Evolutionary conservation across 108 stramenopile species (phyloP).

Genomic region (Cyclotella cryptica): DNA sequence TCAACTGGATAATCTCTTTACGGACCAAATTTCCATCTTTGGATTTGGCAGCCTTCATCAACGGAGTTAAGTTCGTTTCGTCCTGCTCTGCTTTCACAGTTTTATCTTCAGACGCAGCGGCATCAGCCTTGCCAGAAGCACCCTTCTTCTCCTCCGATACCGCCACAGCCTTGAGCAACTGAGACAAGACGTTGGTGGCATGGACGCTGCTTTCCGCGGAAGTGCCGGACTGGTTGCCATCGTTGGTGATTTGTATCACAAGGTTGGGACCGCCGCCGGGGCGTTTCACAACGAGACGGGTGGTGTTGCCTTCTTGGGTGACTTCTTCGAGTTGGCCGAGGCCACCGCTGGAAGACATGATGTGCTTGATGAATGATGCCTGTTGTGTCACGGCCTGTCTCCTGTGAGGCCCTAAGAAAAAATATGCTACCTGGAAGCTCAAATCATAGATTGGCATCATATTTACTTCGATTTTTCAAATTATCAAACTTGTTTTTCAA

Average conservation of each 20-base stretch:
- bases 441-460: too few relatives aligned
- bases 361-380: too few relatives aligned
- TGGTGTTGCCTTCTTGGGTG: constrained; percentile 9
- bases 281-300: constrained; percentile 16
- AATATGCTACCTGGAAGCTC: too few relatives aligned
- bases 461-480: too few relatives aligned
- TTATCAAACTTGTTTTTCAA: too few relatives aligned
- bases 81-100: background rate
- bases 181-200: constrained; percentile 11
- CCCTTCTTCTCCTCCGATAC: background rate
- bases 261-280: constrained; percentile 8
- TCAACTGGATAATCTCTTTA: constrained; percentile 8
- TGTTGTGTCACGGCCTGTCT: too few relatives aligned
- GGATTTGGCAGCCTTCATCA: constrained; percentile 13
- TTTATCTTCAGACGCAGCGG: background rate
- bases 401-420: too few relatives aligned
- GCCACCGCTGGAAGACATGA: constrained; percentile 4
- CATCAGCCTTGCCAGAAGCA: background rate
- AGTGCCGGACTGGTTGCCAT: background rate
- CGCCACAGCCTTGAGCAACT: constrained; percentile 5
- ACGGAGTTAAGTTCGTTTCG: constrained; percentile 10
- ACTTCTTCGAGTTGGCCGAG: constrained; percentile 25
- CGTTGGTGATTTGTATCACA: constrained; percentile 17
- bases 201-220: background rate
- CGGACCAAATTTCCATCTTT: constrained; percentile 17